Conservation (phyloP, 1,139 yeast genomes). For the Hansenula anomala region DNA sequence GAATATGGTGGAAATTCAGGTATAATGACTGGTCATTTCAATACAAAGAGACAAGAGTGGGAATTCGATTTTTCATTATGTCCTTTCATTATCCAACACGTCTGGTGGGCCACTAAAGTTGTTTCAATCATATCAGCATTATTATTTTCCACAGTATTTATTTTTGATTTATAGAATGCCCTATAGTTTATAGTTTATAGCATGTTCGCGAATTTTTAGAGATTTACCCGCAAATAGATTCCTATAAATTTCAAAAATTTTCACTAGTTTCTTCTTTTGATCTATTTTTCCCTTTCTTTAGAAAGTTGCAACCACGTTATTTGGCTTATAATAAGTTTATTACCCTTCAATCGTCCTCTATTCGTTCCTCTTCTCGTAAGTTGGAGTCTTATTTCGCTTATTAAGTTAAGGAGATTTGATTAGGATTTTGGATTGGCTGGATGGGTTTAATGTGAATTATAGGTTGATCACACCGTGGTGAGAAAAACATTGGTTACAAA, state of each 20-base stretch:
- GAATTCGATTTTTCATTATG: conserved; percentile 69
- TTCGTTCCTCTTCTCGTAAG: too few relatives aligned
- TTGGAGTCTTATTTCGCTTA: conserved; percentile 4
- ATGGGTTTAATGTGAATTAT: conserved; percentile 5
- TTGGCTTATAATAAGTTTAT: conserved; percentile 9
- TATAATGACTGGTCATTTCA: conserved; percentile 65
- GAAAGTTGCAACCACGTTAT: conserved; percentile 16
- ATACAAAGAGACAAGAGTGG: conserved; percentile 41
- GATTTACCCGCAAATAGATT: too few relatives aligned
- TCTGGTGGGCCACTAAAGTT: conserved; percentile 90
- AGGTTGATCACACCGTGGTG: conserved; percentile 28
- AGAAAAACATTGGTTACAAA: conserved; percentile 45
- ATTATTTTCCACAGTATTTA: conserved; percentile 13
- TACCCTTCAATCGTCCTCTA: too few relatives aligned
- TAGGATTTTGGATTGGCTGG: conserved; percentile 1
- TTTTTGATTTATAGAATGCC: conserved; percentile 11
- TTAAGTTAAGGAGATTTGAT: conserved; percentile 11
- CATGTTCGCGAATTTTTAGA: too few relatives aligned
- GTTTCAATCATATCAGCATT: conserved; percentile 38
- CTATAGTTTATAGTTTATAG: background rate
- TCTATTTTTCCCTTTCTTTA: conserved; percentile 1
- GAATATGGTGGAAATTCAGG: conserved; percentile 91
- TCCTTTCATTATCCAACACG: conserved; percentile 82
- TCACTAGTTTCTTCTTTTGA: background rate
- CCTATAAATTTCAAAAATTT: background rate